Percentiles rank a stretch among this genome's conserved stretches.
Evolutionary conservation across 129 eudicot species (phyloP).

Genomic region (Scalesia atractyloides): DNA sequence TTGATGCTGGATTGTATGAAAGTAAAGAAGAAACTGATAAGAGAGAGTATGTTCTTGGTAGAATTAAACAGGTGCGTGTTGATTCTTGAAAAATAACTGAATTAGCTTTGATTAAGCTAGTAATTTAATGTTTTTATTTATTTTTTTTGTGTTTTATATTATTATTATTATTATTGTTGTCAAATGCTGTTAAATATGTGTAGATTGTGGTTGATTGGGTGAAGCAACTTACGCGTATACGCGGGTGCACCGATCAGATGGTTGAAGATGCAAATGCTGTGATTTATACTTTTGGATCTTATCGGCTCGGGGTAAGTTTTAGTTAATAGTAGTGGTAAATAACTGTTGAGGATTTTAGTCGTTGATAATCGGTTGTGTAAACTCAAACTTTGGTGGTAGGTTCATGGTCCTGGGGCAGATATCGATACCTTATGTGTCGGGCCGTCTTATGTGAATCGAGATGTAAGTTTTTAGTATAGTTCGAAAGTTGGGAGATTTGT

Average conservation of each 20-base stretch:
- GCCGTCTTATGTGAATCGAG: conserved; percentile 88
- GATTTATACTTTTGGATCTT: conserved; percentile 64
- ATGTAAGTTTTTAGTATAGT: conserved; percentile 44
- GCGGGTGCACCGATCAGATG: conserved; percentile 66
- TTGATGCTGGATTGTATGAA: conserved; percentile 70
- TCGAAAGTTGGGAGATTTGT: neutral
- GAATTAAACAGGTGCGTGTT: conserved; percentile 56
- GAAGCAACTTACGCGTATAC: conserved; percentile 58
- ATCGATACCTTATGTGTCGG: conserved; percentile 89
- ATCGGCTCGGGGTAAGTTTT: conserved; percentile 54
- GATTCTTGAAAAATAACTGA: neutral
- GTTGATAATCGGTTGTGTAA: neutral
- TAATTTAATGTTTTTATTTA: neutral
- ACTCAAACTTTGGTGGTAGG: conserved; percentile 47
- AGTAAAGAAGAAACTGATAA: conserved; percentile 64
- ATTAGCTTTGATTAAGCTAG: neutral
- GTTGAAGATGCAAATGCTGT: conserved; percentile 70
- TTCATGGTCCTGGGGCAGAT: conserved; percentile 96
- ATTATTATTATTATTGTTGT: neutral
- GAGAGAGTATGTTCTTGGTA: conserved; percentile 62
- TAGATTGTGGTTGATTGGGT: conserved; percentile 72
- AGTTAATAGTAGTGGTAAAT: neutral
- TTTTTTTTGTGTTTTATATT: neutral
- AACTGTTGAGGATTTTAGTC: neutral
- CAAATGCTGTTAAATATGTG: neutral